Evolutionary conservation across 495 filamentous ascomycete species (phyloP), one percentile per base, ranked within the genome.

Genomic region (Penicillium desertorum): DNA sequence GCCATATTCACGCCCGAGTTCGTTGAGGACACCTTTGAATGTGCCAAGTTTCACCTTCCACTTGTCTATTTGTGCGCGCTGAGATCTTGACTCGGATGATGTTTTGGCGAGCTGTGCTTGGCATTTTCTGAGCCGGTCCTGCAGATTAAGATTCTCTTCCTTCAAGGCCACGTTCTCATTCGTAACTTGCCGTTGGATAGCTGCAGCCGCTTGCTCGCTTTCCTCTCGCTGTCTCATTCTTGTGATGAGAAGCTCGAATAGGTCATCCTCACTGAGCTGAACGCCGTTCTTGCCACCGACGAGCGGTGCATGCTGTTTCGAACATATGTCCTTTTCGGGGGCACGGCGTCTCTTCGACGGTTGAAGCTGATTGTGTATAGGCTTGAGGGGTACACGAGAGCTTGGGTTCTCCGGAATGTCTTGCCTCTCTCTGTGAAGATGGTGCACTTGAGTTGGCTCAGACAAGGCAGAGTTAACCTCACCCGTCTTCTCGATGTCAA

Each of bases 201-300:
- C 46, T 8, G 62, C 59, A n/a, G 62, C 60, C 4, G 59, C 62
- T 16, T 56, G 43, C 39, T 73, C 71, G 30, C 63, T 63, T 23
- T 76, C 71, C 58, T 77, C 75, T 0, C 75, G 72, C 37, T 66
- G 58, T 48, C 55, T 71, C 29, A 77, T 62, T 25, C 56, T 70
- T 23, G 41, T 49, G 27, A 75, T 72, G 5, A 78, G 58, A n/a
- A 74, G 64, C 32, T 74, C 66, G 34, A 78, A 76, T 11, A 76
- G 52, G 19, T 63, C 61, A 22, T 76, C 67, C 53, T 77, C 75
- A 10, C 62, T 65, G 0, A 71, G 45, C 8, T 65, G 57, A n/a
- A 53, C 16, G 3, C 27, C 57, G 0, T 14, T 11, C 48, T 56
- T 57, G 14, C 29, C 49, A 11, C 43, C 32, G 0, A 45, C 17